Evolutionary conservation across 345 rosid species (phyloP), one percentile per base, ranked within the genome.

Genomic region (Melaleuca alternifolia): DNA sequence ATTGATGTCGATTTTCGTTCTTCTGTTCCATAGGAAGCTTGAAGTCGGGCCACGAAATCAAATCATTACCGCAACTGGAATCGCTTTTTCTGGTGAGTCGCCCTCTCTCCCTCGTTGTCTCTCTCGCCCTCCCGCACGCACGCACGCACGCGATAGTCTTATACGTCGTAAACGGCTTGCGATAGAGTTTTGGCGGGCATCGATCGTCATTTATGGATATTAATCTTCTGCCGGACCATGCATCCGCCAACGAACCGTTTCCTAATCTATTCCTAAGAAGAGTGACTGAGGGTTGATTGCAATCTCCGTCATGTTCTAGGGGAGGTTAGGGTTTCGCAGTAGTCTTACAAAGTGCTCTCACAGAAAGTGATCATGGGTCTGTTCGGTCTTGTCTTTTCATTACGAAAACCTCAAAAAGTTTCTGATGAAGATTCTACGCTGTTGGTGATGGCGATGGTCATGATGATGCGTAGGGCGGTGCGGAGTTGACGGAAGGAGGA

Each of bases 391-490:
- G 48, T 33, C 12, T 10, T 37, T 41, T 71, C 48, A 2, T 18
- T 71, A 37, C 48, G 5, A 20, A 20, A 71, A 18, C 81, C 26
- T 71, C 6, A 21, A 18, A 18, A 71, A 2, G 26, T 21, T 71
- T 18, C 48, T 71, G 48, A 71, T 20, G 48, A 28, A 59, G 14
- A 59, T n/a, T 8, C 71, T 33, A 12, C 12, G 9, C 37, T n/a
- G 71, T n/a, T 59, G 24, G 9, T 10, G 79, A 71, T 24, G 62
- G 10, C 12, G 65, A 59, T n/a, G 65, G n/a, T 12, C 33, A 15
- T 71, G 24, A 71, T 37, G 90, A 85, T 62, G 89, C 84, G 41
- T 75, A 61, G 88, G 87, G 56, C 28, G 88, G 82, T 21, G 91
- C 51, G 82, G 88, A 82, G 85, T 2, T 82, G 51, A 26, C 28